Percentiles rank a stretch among this genome's conserved stretches.
Evolutionary conservation across 768 basidiomycete genomes (phyloP).

Genomic region (Suillus subaureus): DNA sequence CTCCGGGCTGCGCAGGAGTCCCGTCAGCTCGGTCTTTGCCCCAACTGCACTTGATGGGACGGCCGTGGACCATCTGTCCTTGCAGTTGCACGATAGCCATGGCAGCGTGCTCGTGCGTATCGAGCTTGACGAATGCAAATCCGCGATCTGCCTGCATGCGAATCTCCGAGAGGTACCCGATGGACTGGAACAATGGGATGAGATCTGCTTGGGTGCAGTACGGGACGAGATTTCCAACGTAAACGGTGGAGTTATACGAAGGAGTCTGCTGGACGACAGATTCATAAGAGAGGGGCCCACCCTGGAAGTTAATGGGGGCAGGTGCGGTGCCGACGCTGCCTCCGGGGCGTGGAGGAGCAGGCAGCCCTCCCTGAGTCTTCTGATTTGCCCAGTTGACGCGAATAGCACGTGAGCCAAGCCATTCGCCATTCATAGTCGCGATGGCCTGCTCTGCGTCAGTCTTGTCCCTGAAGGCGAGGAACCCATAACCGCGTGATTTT

Average conservation of each 20-base stretch:
- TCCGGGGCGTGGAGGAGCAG: conserved; percentile 43
- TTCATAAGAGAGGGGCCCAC: conserved; percentile 89
- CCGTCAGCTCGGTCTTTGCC: conserved; percentile 92
- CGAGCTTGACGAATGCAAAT: conserved; percentile 98
- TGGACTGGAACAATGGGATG: conserved; percentile 97
- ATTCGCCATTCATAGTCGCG: conserved; percentile 99
- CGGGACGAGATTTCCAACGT: conserved; percentile 97
- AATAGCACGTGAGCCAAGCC: conserved; percentile 97
- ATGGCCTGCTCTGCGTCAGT: conserved; percentile 99
- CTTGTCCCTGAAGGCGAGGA: conserved; percentile 98
- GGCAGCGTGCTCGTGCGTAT: conserved; percentile 97
- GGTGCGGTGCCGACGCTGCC: conserved; percentile 66
- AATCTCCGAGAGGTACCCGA: conserved; percentile 98
- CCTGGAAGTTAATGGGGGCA: conserved; percentile 89
- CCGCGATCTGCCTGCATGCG: conserved; percentile 99
- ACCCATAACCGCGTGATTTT: conserved; percentile 97
- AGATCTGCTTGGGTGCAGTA: conserved; percentile 97
- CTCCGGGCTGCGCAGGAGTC: conserved; percentile 49
- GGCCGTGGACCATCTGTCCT: conserved; percentile 95
- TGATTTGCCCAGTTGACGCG: conserved; percentile 99
- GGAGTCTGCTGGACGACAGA: conserved; percentile 93
- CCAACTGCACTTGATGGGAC: conserved; percentile 99
- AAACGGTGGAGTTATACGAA: conserved; percentile 93
- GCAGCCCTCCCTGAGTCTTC: conserved; percentile 78
- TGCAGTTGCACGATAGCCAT: conserved; percentile 97